Conservation (phyloP, 768 basidiomycete genomes). For the Auriscalpium microsporum region DNA sequence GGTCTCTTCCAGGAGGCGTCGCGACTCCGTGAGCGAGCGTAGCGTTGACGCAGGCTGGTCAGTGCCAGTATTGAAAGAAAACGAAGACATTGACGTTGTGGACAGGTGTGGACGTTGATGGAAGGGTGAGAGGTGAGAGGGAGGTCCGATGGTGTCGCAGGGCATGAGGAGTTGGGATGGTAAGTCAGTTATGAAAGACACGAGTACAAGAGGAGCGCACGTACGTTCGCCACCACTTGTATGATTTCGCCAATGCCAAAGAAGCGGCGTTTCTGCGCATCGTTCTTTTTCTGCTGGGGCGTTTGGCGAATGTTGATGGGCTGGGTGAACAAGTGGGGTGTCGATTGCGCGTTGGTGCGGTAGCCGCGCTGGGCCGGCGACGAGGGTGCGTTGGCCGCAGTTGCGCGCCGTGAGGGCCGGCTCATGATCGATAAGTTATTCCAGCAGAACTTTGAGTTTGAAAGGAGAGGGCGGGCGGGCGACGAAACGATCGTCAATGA, state of each 20-base stretch:
- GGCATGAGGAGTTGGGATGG: slow-evolving; percentile 3
- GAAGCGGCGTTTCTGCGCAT: slow-evolving; percentile 60
- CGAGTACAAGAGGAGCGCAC: slow-evolving; percentile 18
- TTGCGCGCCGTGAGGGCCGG: background rate
- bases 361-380: background rate
- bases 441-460: background rate
- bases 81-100: slow-evolving; percentile 1
- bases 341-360: background rate
- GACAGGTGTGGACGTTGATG: slow-evolving; percentile 6
- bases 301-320: slow-evolving; percentile 5
- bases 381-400: background rate
- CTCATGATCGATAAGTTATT: background rate
- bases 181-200: background rate
- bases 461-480: background rate
- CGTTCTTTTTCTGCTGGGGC: slow-evolving; percentile 26
- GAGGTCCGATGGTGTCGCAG: slow-evolving; percentile 8
- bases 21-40: slow-evolving; percentile 72
- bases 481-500: background rate
- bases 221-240: slow-evolving; percentile 64
- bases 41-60: slow-evolving; percentile 69
- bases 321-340: background rate
- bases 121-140: slow-evolving; percentile 7
- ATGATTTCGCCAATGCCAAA: slow-evolving; percentile 79
- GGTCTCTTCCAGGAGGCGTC: slow-evolving; percentile 67
- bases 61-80: slow-evolving; percentile 12